These are phyloP conservation scores for Penicillium pulvis DNA, from an alignment of 495 filamentous ascomycete species.

Conservation along the genomic window DNA sequence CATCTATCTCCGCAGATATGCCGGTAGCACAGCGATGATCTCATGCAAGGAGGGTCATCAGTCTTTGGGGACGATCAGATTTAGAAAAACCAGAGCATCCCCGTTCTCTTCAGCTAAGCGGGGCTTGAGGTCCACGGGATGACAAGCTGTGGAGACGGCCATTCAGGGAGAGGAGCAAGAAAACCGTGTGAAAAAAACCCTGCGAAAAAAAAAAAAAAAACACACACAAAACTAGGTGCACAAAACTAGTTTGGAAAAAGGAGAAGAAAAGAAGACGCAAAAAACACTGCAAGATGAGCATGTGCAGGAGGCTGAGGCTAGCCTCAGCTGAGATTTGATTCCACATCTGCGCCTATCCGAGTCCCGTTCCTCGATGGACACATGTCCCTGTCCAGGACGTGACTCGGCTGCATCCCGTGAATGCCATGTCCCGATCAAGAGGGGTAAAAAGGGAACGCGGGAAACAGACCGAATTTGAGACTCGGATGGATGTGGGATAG, in stretches of 20 bases:
- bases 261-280: neutral
- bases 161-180: conserved; percentile 2
- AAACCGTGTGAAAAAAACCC: neutral
- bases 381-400: neutral
- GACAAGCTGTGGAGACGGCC: neutral
- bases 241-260: neutral
- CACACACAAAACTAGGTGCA: neutral
- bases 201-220: neutral
- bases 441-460: neutral
- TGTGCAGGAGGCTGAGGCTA: conserved; percentile 2
- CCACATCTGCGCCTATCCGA: conserved; percentile 1
- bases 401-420: neutral
- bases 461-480: neutral
- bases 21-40: conserved; percentile 15
- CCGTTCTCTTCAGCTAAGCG: neutral
- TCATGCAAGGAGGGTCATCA: conserved; percentile 23
- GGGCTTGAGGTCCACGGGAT: conserved; percentile 6
- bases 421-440: neutral
- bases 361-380: neutral
- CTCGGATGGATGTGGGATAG: neutral
- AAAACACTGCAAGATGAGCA: neutral
- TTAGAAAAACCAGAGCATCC: neutral
- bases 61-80: neutral
- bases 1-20: conserved; percentile 15
- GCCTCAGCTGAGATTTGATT: neutral